A percentile compares a stretch with the other conserved stretches of the same genome.
phyloP scores from a whole-genome alignment of 2,329 filamentous ascomycete genomes.

The Arthrocladium fulminans region DNA sequence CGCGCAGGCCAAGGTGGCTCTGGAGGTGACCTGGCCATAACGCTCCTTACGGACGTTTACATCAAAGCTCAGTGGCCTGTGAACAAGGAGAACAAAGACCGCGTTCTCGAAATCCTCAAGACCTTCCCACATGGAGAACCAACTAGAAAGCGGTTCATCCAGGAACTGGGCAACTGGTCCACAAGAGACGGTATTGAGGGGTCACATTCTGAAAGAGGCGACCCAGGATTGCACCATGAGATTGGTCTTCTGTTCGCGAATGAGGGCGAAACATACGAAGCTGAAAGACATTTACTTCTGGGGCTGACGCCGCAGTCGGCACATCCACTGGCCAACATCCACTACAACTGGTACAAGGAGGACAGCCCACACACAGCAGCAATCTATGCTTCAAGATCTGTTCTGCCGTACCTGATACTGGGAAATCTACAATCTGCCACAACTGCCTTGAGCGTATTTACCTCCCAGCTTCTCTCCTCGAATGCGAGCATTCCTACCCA shows the following conservation, averaged over 20 bases:
- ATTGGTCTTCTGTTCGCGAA: slow-evolving; percentile 82
- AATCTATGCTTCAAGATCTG: slow-evolving; percentile 72
- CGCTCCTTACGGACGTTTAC: slow-evolving; percentile 85
- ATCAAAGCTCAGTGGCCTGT: slow-evolving; percentile 73
- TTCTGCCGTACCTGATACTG: slow-evolving; percentile 82
- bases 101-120: slow-evolving; percentile 67
- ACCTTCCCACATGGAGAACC: slow-evolving; percentile 77
- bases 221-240: slow-evolving; percentile 90
- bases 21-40: slow-evolving; percentile 78
- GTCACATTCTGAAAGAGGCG: slow-evolving; percentile 65
- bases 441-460: slow-evolving; percentile 69
- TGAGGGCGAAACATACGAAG: slow-evolving; percentile 86
- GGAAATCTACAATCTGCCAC: slow-evolving; percentile 88
- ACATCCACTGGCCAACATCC: slow-evolving; percentile 67
- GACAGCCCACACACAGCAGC: slow-evolving; percentile 82
- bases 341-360: slow-evolving; percentile 88
- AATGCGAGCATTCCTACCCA: slow-evolving; percentile 60
- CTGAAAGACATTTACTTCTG: slow-evolving; percentile 66
- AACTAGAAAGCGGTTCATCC: slow-evolving; percentile 84
- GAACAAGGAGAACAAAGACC: slow-evolving; percentile 45
- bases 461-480: slow-evolving; percentile 49
- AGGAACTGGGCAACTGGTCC: slow-evolving; percentile 81
- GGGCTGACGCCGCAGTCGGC: slow-evolving; percentile 85
- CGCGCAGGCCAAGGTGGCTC: slow-evolving; percentile 89
- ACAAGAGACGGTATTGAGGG: slow-evolving; percentile 61